phyloP scores from a whole-genome alignment of 176 grass and related monocot genomes.

The Phoenix roebelenii region DNA sequence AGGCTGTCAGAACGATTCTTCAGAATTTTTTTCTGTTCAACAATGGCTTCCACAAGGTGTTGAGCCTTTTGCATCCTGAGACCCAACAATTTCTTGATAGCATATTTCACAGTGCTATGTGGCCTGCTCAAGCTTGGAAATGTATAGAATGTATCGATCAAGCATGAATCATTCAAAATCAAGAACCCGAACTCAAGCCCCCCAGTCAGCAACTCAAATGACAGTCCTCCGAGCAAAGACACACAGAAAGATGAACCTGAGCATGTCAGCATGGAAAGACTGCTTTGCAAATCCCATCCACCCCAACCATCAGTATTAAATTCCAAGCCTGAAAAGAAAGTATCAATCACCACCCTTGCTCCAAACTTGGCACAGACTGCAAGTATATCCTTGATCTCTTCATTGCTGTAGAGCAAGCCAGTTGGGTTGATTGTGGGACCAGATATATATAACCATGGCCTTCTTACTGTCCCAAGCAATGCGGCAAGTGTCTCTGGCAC shows the following conservation, averaged over 20 bases:
- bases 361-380: constrained; percentile 65
- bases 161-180: constrained; percentile 45
- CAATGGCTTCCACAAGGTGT: constrained; percentile 38
- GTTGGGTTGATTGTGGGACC: constrained; percentile 89
- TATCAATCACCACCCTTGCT: constrained; percentile 78
- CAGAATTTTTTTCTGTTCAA: constrained; percentile 46
- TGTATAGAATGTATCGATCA: constrained; percentile 56
- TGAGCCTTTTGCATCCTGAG: constrained; percentile 56
- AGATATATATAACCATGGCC: constrained; percentile 80
- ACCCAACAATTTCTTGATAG: constrained; percentile 58
- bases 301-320: constrained; percentile 42
- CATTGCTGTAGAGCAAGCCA: constrained; percentile 69
- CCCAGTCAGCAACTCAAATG: constrained; percentile 58
- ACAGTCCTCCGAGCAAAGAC: constrained; percentile 63
- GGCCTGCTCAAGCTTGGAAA: constrained; percentile 70
- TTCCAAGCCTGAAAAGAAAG: constrained; percentile 86
- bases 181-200: constrained; percentile 82
- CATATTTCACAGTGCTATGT: constrained; percentile 71
- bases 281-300: constrained; percentile 57
- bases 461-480: constrained; percentile 42
- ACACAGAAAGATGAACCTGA: constrained; percentile 44
- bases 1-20: constrained; percentile 32
- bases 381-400: constrained; percentile 57
- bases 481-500: constrained; percentile 39
- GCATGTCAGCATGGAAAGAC: constrained; percentile 26